Evolutionary conservation across 176 grass and related monocot genomes (phyloP).

Genomic region (Triticum aestivum): IWGSC_CS_RefSeq_v2.1 NC_057803.1:650046658-650047157

Average conservation of each 20-base stretch:
- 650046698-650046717: not conserved
- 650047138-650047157: too few species aligned
- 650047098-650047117: too few species aligned
- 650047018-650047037: too few species aligned
- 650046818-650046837: not conserved
- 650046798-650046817: constrained; percentile 18
- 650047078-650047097: too few species aligned
- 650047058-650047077: too few species aligned
- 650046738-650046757: not conserved
- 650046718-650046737: not conserved
- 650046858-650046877: not conserved
- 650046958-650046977: not conserved
- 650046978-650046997: not conserved
- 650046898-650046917: not conserved
- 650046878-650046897: not conserved
- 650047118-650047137: too few species aligned
- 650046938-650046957: not conserved
- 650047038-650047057: too few species aligned
- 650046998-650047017: not conserved
- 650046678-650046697: not conserved
- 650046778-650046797: constrained; percentile 4
- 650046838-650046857: constrained; percentile 2
- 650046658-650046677: not conserved
- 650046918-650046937: not conserved
- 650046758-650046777: not conserved